Conservation (phyloP, 495 filamentous ascomycete species). For the Baudoinia panamericana region DNA sequence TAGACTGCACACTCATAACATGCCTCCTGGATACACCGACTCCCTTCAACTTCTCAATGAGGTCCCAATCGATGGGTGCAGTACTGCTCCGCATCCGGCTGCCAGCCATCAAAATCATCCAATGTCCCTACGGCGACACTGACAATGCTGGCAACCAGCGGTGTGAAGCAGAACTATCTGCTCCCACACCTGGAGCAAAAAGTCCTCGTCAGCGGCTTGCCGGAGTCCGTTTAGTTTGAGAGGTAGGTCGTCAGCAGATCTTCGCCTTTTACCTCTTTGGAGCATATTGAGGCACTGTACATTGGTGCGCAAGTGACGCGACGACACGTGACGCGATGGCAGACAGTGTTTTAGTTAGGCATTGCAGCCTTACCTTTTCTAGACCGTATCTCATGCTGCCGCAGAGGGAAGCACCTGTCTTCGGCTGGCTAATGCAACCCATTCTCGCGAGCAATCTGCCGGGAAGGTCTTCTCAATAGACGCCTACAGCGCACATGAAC, state of each 20-base stretch:
- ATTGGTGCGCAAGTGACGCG: not conserved
- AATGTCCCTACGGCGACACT: slow-evolving; percentile 7
- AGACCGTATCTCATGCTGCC: slow-evolving; percentile 6
- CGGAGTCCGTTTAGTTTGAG: slow-evolving; percentile 4
- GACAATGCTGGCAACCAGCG: slow-evolving; percentile 1
- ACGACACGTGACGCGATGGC: slow-evolving; percentile 7
- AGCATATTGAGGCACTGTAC: slow-evolving; percentile 5
- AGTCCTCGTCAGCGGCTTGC: slow-evolving; percentile 4
- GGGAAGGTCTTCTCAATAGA: no score
- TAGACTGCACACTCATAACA: slow-evolving; percentile 2
- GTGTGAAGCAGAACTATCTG: slow-evolving; percentile 5
- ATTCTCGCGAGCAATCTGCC: not conserved
- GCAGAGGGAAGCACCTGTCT: slow-evolving; percentile 11
- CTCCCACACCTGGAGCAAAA: slow-evolving; percentile 11
- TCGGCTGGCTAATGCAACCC: not conserved
- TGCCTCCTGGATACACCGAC: slow-evolving; percentile 5
- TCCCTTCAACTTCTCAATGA: slow-evolving; percentile 7
- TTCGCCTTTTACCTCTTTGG: slow-evolving; percentile 12
- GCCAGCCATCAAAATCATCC: slow-evolving; percentile 11
- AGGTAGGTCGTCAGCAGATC: slow-evolving; percentile 1
- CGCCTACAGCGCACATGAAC: no score
- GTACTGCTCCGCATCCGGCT: slow-evolving; percentile 9
- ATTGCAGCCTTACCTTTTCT: slow-evolving; percentile 2
- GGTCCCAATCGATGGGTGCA: slow-evolving; percentile 8
- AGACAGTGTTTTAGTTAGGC: slow-evolving; percentile 10